Evolutionary conservation across 495 filamentous ascomycete genomes (phyloP).

Genomic region (Sphaerosporella brunnea): DNA sequence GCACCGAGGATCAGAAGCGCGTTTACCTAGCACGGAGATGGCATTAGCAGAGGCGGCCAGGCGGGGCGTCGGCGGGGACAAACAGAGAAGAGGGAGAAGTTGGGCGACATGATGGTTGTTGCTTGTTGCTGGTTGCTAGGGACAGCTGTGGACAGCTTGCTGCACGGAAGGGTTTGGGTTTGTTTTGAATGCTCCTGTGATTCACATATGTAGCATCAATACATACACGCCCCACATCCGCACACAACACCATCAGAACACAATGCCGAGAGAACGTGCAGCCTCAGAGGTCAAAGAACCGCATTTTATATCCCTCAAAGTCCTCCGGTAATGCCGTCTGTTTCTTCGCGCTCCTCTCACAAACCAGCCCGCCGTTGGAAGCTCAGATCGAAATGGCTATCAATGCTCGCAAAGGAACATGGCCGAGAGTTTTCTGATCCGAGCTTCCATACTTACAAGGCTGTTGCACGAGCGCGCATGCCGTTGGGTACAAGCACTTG

Average conservation of each 20-base stretch:
- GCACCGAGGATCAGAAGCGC: constrained; percentile 82
- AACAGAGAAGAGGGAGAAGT: constrained; percentile 65
- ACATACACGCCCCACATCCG: background rate
- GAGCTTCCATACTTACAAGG: too few species aligned
- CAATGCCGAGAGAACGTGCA: constrained; percentile 24
- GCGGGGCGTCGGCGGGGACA: background rate
- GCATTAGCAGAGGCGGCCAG: background rate
- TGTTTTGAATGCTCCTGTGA: too few species aligned
- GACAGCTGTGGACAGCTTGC: too few species aligned
- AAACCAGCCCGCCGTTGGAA: too few species aligned
- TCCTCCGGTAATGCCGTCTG: constrained; percentile 33
- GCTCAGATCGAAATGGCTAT: too few species aligned
- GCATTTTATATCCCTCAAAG: constrained; percentile 28
- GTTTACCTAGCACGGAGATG: constrained; percentile 38
- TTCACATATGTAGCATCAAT: too few species aligned
- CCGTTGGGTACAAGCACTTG: too few species aligned
- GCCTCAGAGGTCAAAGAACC: constrained; percentile 23
- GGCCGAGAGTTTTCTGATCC: too few species aligned
- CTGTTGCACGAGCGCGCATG: too few species aligned
- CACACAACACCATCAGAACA: background rate
- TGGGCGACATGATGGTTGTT: constrained; percentile 31
- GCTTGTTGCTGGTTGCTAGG: background rate
- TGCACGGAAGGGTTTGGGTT: too few species aligned
- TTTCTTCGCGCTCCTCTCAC: background rate
- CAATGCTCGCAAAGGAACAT: too few species aligned